A percentile compares a stretch with the other conserved stretches of the same genome.
Conservation (phyloP, 2,329 filamentous ascomycete species). For the Colletotrichum sidae region DNA sequence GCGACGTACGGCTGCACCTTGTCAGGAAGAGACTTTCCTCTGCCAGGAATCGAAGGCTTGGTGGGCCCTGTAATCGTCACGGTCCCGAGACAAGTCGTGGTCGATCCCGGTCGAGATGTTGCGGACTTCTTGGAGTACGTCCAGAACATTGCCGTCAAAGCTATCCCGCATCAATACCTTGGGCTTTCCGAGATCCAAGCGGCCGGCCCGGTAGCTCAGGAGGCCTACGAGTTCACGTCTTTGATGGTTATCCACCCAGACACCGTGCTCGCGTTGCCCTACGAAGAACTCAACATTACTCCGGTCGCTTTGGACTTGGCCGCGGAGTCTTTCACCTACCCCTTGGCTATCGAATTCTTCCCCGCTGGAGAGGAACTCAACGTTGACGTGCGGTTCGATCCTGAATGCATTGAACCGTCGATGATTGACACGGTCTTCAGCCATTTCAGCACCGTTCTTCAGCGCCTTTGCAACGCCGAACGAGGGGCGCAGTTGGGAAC, state of each 20-base stretch:
- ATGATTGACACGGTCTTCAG: constrained; percentile 6
- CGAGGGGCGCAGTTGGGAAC: background rate
- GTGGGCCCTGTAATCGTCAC: constrained; percentile 46
- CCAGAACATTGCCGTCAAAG: constrained; percentile 34
- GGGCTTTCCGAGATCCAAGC: constrained; percentile 38
- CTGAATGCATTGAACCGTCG: constrained; percentile 5
- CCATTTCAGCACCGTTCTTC: constrained; percentile 13
- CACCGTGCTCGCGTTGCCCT: constrained; percentile 13
- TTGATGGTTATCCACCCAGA: constrained; percentile 45
- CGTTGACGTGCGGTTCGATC: constrained; percentile 15
- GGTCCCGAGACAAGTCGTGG: constrained; percentile 42
- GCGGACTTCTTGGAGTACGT: constrained; percentile 29
- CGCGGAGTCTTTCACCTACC: constrained; percentile 12
- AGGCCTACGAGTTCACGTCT: constrained; percentile 41
- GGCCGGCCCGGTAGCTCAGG: constrained; percentile 33
- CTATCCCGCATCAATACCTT: constrained; percentile 40
- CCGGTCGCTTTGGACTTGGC: constrained; percentile 5
- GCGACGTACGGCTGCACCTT: constrained; percentile 44
- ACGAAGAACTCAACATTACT: constrained; percentile 8
- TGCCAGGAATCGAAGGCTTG: constrained; percentile 43
- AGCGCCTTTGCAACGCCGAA: constrained; percentile 9
- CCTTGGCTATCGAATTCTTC: constrained; percentile 20
- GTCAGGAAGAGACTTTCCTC: constrained; percentile 43
- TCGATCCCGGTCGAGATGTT: constrained; percentile 27
- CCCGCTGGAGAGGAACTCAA: constrained; percentile 2